Evolutionary conservation across 73 alveolate genomes (phyloP).

Genomic region (Stentor roeselii): DNA sequence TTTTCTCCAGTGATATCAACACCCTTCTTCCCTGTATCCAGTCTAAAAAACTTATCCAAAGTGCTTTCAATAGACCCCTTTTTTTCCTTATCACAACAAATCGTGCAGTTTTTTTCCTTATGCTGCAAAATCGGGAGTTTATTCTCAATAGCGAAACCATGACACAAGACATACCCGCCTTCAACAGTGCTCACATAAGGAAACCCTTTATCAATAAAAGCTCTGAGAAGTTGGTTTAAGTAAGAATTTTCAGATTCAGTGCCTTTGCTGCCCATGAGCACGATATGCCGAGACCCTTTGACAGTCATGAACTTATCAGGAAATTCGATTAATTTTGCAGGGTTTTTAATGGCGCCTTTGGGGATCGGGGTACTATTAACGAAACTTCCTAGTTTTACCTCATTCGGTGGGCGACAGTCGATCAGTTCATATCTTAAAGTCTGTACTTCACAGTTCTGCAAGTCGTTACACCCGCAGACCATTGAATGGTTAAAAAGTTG

Average conservation of each 20-base stretch:
- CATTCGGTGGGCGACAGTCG: slow-evolving; percentile 1
- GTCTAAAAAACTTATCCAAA: background rate
- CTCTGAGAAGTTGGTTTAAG: background rate
- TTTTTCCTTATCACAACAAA: background rate
- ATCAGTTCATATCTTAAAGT: background rate
- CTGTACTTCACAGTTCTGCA: background rate
- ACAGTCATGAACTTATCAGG: background rate
- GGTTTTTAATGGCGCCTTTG: background rate
- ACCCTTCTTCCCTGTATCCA: background rate
- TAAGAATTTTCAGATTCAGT: background rate
- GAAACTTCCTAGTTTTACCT: background rate
- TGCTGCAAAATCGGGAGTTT: background rate
- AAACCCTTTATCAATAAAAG: background rate
- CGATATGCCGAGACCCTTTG: background rate
- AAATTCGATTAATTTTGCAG: background rate
- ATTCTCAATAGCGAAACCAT: background rate
- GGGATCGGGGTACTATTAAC: background rate
- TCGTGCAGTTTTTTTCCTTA: background rate
- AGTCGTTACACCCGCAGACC: background rate
- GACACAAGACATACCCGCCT: slow-evolving; percentile 29
- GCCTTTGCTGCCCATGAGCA: background rate
- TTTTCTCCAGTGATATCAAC: background rate
- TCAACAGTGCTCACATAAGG: slow-evolving; percentile 24
- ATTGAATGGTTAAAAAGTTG: background rate
- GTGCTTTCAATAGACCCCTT: background rate